Base-by-base conservation (phyloP, 768 basidiomycete species). In the Pleurotus citrinopileatus region DNA sequence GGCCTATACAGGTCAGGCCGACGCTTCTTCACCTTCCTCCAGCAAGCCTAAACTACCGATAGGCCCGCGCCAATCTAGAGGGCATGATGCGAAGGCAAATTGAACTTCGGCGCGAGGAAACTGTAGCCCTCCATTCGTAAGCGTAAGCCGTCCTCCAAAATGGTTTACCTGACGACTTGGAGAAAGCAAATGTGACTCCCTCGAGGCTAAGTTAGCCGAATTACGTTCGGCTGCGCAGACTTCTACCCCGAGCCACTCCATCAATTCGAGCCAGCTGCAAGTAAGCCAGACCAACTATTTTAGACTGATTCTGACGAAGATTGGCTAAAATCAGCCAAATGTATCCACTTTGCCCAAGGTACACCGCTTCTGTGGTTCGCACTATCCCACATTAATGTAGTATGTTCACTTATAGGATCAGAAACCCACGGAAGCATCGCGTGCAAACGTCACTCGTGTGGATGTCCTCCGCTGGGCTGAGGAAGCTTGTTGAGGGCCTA, bases 31-130 rank as follows among this genome's bases (percentile, higher is more conserved):
- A n/a, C 15, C 25, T 55, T 22, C 23, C 46, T 32, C 44, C 44
- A 26, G 42, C 15, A 15, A 27, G 54, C 23, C 55, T 53, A 34
- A 25, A 26, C 22, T 15, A 22, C 52, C 13, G 27, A 12, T 59
- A 92, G 87, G 92, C 93, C 12, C 75, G 93, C 59, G 86, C 80
- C 29, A 90, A 87, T 61, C 76, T 95, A 40, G 91, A 94, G 64
- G 70, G 75, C 6, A 85, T 94, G 86, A 89, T 94, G 86, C 75
- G 79, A 38, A 76, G 83, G 17, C 91, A 94, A 62, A 73, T 94
- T 3, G 84, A 91, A 50, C 70, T 87, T 20, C 77, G 93, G 45
- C 75, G 74, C 53, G 83, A 86, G 60, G 92, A 94, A 70, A 90
- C 91, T 0, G 74, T 64, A 53, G 67, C 73, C 5, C 73, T 94